Evolutionary conservation across 495 filamentous ascomycete genomes (phyloP).

Genomic region (Aspergillus kassunensis): DNA sequence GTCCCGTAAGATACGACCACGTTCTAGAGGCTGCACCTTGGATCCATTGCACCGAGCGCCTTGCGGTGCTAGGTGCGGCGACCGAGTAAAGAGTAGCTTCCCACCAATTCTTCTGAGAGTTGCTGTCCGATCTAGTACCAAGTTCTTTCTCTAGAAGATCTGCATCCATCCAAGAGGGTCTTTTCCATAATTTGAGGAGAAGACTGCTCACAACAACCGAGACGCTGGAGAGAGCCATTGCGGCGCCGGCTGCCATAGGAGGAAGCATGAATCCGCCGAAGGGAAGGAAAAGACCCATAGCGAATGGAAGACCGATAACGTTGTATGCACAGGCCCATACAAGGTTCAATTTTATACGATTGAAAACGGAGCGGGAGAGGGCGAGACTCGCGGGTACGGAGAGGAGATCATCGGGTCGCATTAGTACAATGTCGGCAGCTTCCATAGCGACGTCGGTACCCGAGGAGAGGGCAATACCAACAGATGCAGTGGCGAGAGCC

Average conservation of each 20-base stretch:
- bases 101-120: constrained; percentile 33
- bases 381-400: constrained; percentile 82
- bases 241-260: constrained; percentile 90
- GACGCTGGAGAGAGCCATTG: constrained; percentile 89
- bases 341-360: constrained; percentile 89
- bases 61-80: constrained; percentile 8
- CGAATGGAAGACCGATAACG: constrained; percentile 85
- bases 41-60: constrained; percentile 20
- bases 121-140: constrained; percentile 5
- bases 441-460: constrained; percentile 98
- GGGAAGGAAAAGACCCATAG: constrained; percentile 90
- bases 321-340: constrained; percentile 93
- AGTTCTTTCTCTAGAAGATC: constrained; percentile 55
- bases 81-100: constrained; percentile 23
- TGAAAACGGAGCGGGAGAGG: constrained; percentile 82
- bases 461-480: constrained; percentile 87
- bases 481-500: constrained; percentile 84
- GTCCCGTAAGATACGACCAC: constrained; percentile 32
- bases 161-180: constrained; percentile 86
- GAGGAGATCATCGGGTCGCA: constrained; percentile 87
- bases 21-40: constrained; percentile 14
- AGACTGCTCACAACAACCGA: constrained; percentile 84
- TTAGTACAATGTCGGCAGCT: constrained; percentile 92
- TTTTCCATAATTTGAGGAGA: constrained; percentile 79
- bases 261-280: constrained; percentile 84